Base-by-base conservation (phyloP, 148 eudicot genomes). In the Rhododendron vialii region DNA sequence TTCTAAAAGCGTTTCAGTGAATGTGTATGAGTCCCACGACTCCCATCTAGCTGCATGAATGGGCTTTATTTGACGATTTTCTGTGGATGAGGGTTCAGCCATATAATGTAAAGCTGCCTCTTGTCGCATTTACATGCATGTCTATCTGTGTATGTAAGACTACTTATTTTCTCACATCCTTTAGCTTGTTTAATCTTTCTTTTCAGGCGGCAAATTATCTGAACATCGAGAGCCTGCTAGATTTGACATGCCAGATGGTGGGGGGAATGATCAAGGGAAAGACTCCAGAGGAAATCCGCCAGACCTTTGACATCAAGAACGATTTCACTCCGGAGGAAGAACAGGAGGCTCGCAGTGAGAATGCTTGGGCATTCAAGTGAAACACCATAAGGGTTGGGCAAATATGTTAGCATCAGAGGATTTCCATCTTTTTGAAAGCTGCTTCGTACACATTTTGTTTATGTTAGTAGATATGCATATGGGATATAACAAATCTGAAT, bases 221-320 rank as follows among this genome's bases (percentile, higher is more conserved):
- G 65, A 89, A 90, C 86, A 91, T 94, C 86, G 90, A 92, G 92
- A 84, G 87, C 78, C 84, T 94, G 86, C 89, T 94, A 28, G 96
- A 94, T 86, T 86, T 93, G 83, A 93, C 96, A 47, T 92, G 94
- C 84, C 93, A 92, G 85, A 91, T 94, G 33, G 94, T 92, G 15
- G 94, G 94, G 0, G 95, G 92, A 87, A 92, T 92, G 95, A 92
- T 93, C 84, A 92, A 91, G 87, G 94, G 96, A 4, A 93, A 94
- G 92, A 90, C 93, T 12, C 94, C 94, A 3, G 94, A 93, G 87
- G 94, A 93, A 83, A 93, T 93, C 86, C 89, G n/a, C n/a, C n/a
- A n/a, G n/a, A n/a, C n/a, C n/a, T n/a, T n/a, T n/a, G n/a, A n/a
- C n/a, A n/a, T 93, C 90, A 89, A 90, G 91, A 91, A 90, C 45